Evolutionary conservation across 345 rosid species (phyloP).

Genomic region (Noccaea bulbosa): DNA sequence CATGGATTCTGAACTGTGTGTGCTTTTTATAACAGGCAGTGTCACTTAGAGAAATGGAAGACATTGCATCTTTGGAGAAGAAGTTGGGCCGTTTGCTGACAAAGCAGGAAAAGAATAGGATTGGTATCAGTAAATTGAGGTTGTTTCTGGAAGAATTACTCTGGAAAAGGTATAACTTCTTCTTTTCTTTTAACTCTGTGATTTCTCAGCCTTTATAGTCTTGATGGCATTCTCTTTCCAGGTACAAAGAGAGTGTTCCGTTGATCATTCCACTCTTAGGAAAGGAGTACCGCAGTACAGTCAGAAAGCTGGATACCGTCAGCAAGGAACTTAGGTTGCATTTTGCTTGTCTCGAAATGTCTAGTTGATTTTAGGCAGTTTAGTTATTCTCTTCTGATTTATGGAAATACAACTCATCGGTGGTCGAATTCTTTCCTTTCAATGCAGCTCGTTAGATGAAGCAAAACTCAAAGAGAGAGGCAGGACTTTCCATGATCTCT

Average conservation of each 20-base stretch:
- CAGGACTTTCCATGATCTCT: conserved; percentile 82
- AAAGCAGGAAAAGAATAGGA: conserved; percentile 73
- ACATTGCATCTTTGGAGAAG: conserved; percentile 69
- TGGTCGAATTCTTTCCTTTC: conserved; percentile 10
- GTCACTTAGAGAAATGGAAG: conserved; percentile 73
- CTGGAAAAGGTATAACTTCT: conserved; percentile 65
- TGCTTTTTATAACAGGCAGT: conserved; percentile 55
- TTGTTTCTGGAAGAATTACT: conserved; percentile 82
- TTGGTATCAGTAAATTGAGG: conserved; percentile 91
- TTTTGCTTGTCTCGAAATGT: neutral
- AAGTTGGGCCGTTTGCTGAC: conserved; percentile 81
- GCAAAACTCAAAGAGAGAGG: conserved; percentile 91
- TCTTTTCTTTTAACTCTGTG: neutral
- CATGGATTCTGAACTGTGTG: conserved; percentile 17
- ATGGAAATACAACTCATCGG: neutral
- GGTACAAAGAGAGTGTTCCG: conserved; percentile 94
- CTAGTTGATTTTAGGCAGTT: conserved; percentile 16
- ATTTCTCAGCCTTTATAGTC: conserved; percentile 9
- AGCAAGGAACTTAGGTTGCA: conserved; percentile 82
- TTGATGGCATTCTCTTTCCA: conserved; percentile 42
- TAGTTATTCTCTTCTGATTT: conserved; percentile 4
- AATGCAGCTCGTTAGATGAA: conserved; percentile 82
- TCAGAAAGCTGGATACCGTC: conserved; percentile 69
- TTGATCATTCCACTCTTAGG: conserved; percentile 87
- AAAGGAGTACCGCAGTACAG: conserved; percentile 73